Conservation (phyloP, 805 yeast species). For the Wickerhamiella occidentalis region DNA sequence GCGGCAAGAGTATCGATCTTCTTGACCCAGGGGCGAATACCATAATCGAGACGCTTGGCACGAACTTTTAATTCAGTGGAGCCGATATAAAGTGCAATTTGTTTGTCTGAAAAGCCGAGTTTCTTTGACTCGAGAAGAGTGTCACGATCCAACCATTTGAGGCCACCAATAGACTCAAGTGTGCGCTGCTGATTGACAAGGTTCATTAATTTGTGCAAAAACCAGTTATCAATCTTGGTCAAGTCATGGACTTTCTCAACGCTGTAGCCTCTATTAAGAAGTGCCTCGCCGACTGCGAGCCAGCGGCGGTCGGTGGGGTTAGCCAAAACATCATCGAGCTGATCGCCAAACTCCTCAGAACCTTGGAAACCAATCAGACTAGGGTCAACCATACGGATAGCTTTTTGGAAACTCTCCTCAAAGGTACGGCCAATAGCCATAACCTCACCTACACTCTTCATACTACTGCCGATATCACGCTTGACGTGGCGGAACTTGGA, state of each 20-base stretch:
- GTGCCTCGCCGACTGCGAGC: conserved; percentile 96
- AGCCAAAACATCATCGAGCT: conserved; percentile 83
- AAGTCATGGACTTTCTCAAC: conserved; percentile 88
- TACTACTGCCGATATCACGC: conserved; percentile 85
- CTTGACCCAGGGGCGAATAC: conserved; percentile 85
- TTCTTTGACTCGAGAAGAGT: conserved; percentile 69
- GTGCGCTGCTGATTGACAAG: conserved; percentile 69
- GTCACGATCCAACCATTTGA: conserved; percentile 44
- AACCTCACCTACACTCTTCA: conserved; percentile 98
- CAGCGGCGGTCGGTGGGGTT: conserved; percentile 95
- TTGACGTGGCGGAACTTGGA: conserved; percentile 91
- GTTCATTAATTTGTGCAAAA: conserved; percentile 82
- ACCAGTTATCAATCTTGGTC: conserved; percentile 92
- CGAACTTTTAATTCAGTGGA: conserved; percentile 72
- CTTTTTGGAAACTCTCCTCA: conserved; percentile 96
- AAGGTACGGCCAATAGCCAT: conserved; percentile 98
- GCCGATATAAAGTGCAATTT: conserved; percentile 68
- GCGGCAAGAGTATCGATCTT: conserved; percentile 96
- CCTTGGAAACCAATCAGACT: conserved; percentile 84
- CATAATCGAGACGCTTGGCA: conserved; percentile 63
- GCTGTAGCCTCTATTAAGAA: conserved; percentile 77
- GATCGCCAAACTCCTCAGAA: conserved; percentile 58
- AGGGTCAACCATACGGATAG: conserved; percentile 83
- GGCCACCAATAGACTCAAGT: conserved; percentile 24
- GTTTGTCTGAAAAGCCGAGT: conserved; percentile 90